Evolutionary conservation across 352 stramenopile species (phyloP), one percentile per base, ranked within the genome.

Genomic region (Pseudoperonospora humuli): DNA sequence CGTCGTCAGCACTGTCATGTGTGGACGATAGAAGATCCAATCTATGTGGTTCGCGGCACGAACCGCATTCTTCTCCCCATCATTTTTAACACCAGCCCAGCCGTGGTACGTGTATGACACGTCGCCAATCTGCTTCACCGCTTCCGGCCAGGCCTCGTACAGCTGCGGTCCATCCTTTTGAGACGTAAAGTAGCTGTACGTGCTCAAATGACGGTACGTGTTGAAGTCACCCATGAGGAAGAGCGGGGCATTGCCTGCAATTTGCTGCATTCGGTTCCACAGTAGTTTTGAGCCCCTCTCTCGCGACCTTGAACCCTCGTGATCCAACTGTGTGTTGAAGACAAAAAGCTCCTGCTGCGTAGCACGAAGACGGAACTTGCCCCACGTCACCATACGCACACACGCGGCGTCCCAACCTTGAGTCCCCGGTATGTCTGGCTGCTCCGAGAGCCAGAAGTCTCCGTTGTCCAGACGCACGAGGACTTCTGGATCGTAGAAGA

Each of bases 21-120:
- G 42, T 28, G 81, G 81, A 6, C 78, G 78, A 47, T 78, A 91
- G 45, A 93, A 87, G 55, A 93, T 89, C 81, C 81, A 93, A 50
- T 93, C 81, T 49, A 93, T 93, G 58, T 93, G 81, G 60, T 89
- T 88, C 20, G 75, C 72, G 10, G 74, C 81, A 4, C 65, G 62
- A 29, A 83, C 64, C 5, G 76, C 69, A 24, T 49, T 70, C 26
- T 77, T 75, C 46, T 90, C 77, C 39, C 72, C 74, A 44, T 90
- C 73, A 46, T 93, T 88, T 47, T 88, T 66, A 19, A 88, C 62
- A n/a, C 81, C 81, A 17, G 76, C 78, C 78, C 78, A 93, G 40
- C 76, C 81, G 49, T 93, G 81, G 60, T 93, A 93, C 39, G 81
- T 91, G 69, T 74, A 88, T 45, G 76, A 90, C 5, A 93, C 78